Evolutionary conservation across 1,284 basidiomycete genomes (phyloP), one percentile per base, ranked within the genome.

Genomic region (Trichosporon asahii): DNA sequence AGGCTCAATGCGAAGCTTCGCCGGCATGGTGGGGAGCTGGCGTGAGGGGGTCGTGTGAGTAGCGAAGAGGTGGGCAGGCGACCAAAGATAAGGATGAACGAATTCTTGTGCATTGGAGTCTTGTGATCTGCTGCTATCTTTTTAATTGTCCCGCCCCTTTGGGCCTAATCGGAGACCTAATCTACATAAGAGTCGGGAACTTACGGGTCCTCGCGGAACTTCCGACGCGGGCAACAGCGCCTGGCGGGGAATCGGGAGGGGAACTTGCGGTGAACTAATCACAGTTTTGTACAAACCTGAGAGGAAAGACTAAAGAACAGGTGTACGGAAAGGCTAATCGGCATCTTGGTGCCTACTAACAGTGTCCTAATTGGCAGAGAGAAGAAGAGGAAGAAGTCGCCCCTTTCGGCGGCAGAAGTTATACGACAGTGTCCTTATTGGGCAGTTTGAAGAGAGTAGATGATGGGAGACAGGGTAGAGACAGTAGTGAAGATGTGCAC

Each of bases 1-100:
- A 0, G 72, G 72, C 25, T 66, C 61, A 46, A 73, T 46, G 2
- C 6, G 2, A 44, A 73, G 68, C 0, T 46, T 66, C 31, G 69
- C 61, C 1, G 63, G 46, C 68, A 70, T 70, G 18, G 40, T 44
- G 40, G 4, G 4, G 15, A 18, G 37, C 37, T 40, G 12, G 37
- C 11, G 37, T 33, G 31, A 33, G 31, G 31, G 11, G 31, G 35
- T 37, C 14, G 35, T 37, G 11, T 37, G 35, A 37, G 15, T n/a
- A 12, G 18, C 18, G 40, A 5, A 12, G 40, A n/a, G 40, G 40
- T 6, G 18, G 6, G 40, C 40, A n/a, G 40, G 15, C 11, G 37
- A 12, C 11, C 37, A 40, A 2, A 44, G 40, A 44, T 44, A 44
- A 44, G 40, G 40, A n/a, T 4, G 40, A 44, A 44, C 40, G 40